Base-by-base conservation (phyloP, 1,284 basidiomycete species). In the Moesziomyces sp. region DNA sequence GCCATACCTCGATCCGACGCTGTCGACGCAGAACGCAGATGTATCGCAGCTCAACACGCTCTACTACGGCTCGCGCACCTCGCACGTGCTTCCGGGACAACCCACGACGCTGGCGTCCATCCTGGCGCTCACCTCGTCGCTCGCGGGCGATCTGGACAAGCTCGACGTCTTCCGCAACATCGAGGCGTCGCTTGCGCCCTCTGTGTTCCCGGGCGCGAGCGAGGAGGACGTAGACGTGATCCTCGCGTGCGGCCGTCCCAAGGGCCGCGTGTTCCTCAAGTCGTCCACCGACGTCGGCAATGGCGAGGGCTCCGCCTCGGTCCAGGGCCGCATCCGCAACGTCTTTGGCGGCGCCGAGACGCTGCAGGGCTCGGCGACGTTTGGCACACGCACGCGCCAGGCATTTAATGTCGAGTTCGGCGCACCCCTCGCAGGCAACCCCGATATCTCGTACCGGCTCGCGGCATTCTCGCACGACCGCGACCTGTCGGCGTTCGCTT, bases 261-360 rank as follows among this genome's bases (percentile, higher is more conserved):
- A 89, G 52, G 90, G 93, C 1, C 86, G 92, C 34, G 90, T 91
- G 76, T 94, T 90, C 78, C 83, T 96, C 23, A 94, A 92, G 78
- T 93, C 91, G 0, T 89, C 92, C 2, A 98, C 96, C 1, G 94
- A 98, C 81, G 88, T 98, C 5, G 97, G 97, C 10, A 94, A 97
- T 60, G 92, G 92, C 53, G 96, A 98, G 84, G 96, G 93, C 9
- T 93, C 87, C 56, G 83, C 79, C 11, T 69, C 64, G 1, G 56
- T 84, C 10, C 81, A 83, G 53, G 82, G 78, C 7, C 58, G 74
- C 11, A 50, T 83, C 5, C 73, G 81, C 5, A 99, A 99, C 85
- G 88, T 92, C 6, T 92, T 98, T 77, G 96, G 97, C 26, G 93
- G 93, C 3, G 95, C 91, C 21, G 97, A 99, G 85, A 89, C 89